Conservation (phyloP, 2,329 filamentous ascomycete genomes). For the Rutstroemia sp. region DNA sequence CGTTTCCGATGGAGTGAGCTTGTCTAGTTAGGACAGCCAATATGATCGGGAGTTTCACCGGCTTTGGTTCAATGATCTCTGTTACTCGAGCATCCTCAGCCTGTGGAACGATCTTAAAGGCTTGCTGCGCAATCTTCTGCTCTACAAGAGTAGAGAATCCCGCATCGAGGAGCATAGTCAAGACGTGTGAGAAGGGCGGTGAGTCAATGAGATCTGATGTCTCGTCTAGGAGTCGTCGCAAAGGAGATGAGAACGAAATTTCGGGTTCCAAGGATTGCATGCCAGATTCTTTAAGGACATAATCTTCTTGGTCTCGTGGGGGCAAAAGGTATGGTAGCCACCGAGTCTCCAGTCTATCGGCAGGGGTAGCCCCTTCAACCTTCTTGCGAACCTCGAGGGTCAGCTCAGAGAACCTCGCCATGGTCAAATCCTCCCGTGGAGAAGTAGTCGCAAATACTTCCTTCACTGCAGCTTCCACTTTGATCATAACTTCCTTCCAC, state of each 20-base stretch:
- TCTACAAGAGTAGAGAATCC: conserved; percentile 81
- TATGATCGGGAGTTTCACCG: conserved; percentile 75
- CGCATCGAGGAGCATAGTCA: conserved; percentile 78
- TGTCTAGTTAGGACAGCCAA: conserved; percentile 86
- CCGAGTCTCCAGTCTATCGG: conserved; percentile 46
- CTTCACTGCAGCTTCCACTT: conserved; percentile 77
- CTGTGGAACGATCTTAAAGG: conserved; percentile 57
- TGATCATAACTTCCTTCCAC: conserved; percentile 74
- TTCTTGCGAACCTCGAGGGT: conserved; percentile 77
- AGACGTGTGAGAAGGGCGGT: conserved; percentile 78
- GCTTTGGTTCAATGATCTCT: conserved; percentile 44
- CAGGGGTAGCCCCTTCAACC: conserved; percentile 67
- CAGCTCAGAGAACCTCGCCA: conserved; percentile 72
- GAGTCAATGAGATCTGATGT: conserved; percentile 95
- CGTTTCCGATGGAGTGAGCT: conserved; percentile 80
- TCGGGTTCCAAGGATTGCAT: conserved; percentile 50
- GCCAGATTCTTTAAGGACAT: conserved; percentile 79
- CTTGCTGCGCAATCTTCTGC: conserved; percentile 68
- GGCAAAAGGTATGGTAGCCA: conserved; percentile 87
- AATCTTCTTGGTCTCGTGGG: conserved; percentile 67
- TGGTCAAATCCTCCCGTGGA: conserved; percentile 78
- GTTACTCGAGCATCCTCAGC: conserved; percentile 34
- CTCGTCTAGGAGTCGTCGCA: conserved; percentile 86
- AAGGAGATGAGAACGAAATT: conserved; percentile 31
- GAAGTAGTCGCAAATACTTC: conserved; percentile 86